A percentile compares a stretch with the other conserved stretches of the same genome.
Evolutionary conservation across 768 basidiomycete species (phyloP).

Genomic region (Kwoniella heveanensis): DNA sequence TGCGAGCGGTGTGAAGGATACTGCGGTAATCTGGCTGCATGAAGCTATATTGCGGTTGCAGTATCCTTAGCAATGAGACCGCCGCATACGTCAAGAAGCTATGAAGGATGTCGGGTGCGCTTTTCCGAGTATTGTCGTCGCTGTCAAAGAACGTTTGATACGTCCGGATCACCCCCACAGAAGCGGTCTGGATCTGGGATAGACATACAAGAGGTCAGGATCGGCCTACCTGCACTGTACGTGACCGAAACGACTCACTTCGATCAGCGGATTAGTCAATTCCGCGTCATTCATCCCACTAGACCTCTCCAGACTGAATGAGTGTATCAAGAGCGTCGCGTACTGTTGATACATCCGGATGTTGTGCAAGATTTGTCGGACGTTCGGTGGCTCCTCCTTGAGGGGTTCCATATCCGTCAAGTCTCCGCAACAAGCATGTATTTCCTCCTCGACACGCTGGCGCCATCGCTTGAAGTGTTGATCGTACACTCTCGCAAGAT

Average conservation of each 20-base stretch:
- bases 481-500: conserved; percentile 1
- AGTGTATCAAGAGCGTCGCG: conserved; percentile 33
- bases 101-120: conserved; percentile 39
- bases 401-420: background rate
- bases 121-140: conserved; percentile 10
- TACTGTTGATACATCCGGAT: conserved; percentile 39
- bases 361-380: background rate
- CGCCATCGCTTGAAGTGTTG: background rate
- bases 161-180: conserved; percentile 32
- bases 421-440: background rate
- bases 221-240: too few species aligned
- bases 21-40: conserved; percentile 11
- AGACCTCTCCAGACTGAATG: conserved; percentile 32
- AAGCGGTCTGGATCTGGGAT: conserved; percentile 33
- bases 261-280: conserved; percentile 29
- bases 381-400: background rate
- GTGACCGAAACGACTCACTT: conserved; percentile 30
- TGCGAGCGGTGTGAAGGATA: conserved; percentile 19
- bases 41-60: conserved; percentile 9
- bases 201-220: background rate
- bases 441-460: background rate
- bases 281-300: conserved; percentile 4
- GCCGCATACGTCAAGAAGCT: conserved; percentile 48
- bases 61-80: conserved; percentile 33
- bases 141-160: conserved; percentile 33